Evolutionary conservation across 2,329 filamentous ascomycete species (phyloP).

Genomic region (Pseudophaeomoniella oleicola): DNA sequence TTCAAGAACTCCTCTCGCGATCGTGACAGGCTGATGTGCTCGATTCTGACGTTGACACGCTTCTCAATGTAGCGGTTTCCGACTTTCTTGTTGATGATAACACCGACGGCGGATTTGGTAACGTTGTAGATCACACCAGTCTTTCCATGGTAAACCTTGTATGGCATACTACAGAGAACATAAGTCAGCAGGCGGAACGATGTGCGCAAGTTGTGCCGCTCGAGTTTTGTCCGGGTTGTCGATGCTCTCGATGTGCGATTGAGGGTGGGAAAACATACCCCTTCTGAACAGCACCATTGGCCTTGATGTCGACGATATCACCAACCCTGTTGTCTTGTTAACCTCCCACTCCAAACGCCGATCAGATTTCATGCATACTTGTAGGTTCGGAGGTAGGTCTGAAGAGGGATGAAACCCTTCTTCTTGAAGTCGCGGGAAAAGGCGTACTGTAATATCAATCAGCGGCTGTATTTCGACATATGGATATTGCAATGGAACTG

Average conservation of each 20-base stretch:
- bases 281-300: slow-evolving; percentile 97
- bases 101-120: slow-evolving; percentile 90
- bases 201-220: no score
- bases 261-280: slow-evolving; percentile 49
- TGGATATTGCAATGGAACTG: slow-evolving; percentile 34
- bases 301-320: slow-evolving; percentile 97
- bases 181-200: slow-evolving; percentile 7
- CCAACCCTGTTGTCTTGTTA: slow-evolving; percentile 57
- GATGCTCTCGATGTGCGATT: neutral
- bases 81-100: slow-evolving; percentile 99
- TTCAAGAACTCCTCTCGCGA: slow-evolving; percentile 93
- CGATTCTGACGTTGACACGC: slow-evolving; percentile 96
- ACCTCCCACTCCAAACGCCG: slow-evolving; percentile 12
- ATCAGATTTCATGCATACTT: slow-evolving; percentile 41
- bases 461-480: no score
- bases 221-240: no score
- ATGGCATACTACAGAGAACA: slow-evolving; percentile 60
- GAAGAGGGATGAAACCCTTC: slow-evolving; percentile 85
- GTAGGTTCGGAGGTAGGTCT: slow-evolving; percentile 90
- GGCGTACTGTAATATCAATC: slow-evolving; percentile 50
- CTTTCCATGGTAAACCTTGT: slow-evolving; percentile 99
- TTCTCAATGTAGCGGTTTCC: slow-evolving; percentile 99
- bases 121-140: slow-evolving; percentile 98
- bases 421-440: slow-evolving; percentile 91
- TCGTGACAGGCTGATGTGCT: slow-evolving; percentile 90